Percentiles rank a stretch among this genome's conserved stretches.
Evolutionary conservation across 2,329 filamentous ascomycete genomes (phyloP).

Genomic region (Pseudogymnoascus sp.): DNA sequence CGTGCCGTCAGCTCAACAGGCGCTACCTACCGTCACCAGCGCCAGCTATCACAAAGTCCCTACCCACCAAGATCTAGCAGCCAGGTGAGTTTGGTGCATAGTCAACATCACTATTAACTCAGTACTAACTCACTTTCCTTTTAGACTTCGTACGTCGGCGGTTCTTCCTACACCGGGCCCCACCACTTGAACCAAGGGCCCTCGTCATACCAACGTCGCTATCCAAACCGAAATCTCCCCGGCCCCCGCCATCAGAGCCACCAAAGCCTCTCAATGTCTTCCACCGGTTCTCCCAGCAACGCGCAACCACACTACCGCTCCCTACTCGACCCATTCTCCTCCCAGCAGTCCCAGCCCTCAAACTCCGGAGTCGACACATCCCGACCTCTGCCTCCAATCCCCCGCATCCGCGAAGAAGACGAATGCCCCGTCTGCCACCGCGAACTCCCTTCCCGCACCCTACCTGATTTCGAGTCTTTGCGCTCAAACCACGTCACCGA

Average conservation of each 20-base stretch:
- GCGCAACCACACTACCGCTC: conserved; percentile 15
- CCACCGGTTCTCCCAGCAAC: background rate
- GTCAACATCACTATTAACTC: background rate
- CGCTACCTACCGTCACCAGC: background rate
- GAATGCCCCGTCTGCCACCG: conserved; percentile 72
- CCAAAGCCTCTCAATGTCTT: background rate
- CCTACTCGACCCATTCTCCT: conserved; percentile 12
- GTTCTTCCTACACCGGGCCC: background rate
- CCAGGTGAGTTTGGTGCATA: background rate
- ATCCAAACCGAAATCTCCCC: background rate
- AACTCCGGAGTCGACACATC: background rate
- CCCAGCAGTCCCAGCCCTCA: conserved; percentile 1
- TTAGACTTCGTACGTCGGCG: background rate
- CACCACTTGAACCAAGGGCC: background rate
- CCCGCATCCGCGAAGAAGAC: conserved; percentile 62
- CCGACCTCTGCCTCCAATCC: conserved; percentile 19
- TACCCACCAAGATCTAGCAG: background rate
- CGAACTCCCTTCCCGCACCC: conserved; percentile 55
- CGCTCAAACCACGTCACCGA: conserved; percentile 52
- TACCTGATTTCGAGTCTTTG: conserved; percentile 47
- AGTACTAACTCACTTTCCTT: background rate
- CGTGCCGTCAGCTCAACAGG: background rate
- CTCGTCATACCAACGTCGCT: conserved; percentile 1
- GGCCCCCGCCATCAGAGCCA: background rate
- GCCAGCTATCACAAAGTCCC: background rate